A percentile compares a stretch with the other conserved stretches of the same genome.
Evolutionary conservation across 257 asterid genomes (phyloP).

Genomic region (Craterostigma plantagineum): DNA sequence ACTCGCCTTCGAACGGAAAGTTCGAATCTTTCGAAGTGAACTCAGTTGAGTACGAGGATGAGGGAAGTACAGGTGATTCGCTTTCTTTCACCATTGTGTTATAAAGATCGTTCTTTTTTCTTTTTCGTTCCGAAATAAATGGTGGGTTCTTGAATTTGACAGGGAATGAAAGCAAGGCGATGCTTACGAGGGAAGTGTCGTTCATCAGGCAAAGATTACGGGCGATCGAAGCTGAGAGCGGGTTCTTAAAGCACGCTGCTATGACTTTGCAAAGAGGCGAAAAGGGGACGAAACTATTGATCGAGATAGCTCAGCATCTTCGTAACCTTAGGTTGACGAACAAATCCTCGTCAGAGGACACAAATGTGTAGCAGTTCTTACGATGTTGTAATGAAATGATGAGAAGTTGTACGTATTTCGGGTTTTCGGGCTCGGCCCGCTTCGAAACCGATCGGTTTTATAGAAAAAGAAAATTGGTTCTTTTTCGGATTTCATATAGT

Average conservation of each 20-base stretch:
- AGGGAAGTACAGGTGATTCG: slow-evolving; percentile 15
- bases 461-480: no score
- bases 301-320: slow-evolving; percentile 72
- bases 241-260: slow-evolving; percentile 68
- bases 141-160: background rate
- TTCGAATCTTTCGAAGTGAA: slow-evolving; percentile 8
- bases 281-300: slow-evolving; percentile 57
- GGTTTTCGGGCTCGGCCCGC: no score
- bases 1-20: slow-evolving; percentile 12
- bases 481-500: no score
- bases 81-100: no score
- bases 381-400: no score
- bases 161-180: slow-evolving; percentile 20
- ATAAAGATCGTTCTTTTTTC: background rate
- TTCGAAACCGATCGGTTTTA: no score
- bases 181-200: slow-evolving; percentile 43
- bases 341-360: no score
- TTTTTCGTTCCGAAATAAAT: background rate
- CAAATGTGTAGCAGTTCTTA: no score
- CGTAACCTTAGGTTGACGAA: slow-evolving; percentile 25
- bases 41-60: slow-evolving; percentile 13
- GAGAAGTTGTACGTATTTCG: no score
- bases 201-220: slow-evolving; percentile 46
- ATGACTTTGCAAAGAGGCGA: slow-evolving; percentile 57
- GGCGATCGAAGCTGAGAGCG: slow-evolving; percentile 76